A percentile compares a stretch with the other conserved stretches of the same genome.
Evolutionary conservation across 2,329 filamentous ascomycete species (phyloP).

Genomic region (Botryosphaeria dothidea): DNA sequence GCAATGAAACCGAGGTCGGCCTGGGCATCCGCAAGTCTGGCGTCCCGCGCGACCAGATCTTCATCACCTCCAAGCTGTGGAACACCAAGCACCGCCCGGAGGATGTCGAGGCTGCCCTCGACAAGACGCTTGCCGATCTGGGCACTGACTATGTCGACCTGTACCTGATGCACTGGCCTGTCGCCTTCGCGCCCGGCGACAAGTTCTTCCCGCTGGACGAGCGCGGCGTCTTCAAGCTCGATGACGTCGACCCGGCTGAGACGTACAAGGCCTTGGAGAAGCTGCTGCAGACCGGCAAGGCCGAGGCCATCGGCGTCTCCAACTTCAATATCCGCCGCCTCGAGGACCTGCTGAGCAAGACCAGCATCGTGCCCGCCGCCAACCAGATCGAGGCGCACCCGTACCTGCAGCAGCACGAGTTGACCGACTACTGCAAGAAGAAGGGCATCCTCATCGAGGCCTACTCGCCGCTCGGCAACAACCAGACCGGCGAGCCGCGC

Average conservation of each 20-base stretch:
- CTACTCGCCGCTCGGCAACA: conserved; percentile 56
- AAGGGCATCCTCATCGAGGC: conserved; percentile 50
- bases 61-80: conserved; percentile 69
- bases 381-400: conserved; percentile 73
- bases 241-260: conserved; percentile 41
- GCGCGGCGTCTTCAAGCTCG: conserved; percentile 7
- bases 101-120: conserved; percentile 45
- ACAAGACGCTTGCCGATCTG: conserved; percentile 20
- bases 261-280: conserved; percentile 56
- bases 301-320: conserved; percentile 48
- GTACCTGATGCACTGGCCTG: conserved; percentile 57
- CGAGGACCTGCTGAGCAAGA: conserved; percentile 54
- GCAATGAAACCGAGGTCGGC: conserved; percentile 67
- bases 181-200: conserved; percentile 53
- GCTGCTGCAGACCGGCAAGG: conserved; percentile 28
- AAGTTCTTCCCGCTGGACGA: conserved; percentile 39
- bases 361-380: conserved; percentile 65
- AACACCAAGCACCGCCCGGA: conserved; percentile 52
- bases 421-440: conserved; percentile 57
- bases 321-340: conserved; percentile 52
- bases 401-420: conserved; percentile 62
- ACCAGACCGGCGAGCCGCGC: conserved; percentile 60
- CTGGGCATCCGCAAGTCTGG: conserved; percentile 64
- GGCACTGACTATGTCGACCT: conserved; percentile 41
- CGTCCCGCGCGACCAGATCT: conserved; percentile 64